phyloP scores from a whole-genome alignment of 2,329 filamentous ascomycete species.

The Fusarium sororula region DNA sequence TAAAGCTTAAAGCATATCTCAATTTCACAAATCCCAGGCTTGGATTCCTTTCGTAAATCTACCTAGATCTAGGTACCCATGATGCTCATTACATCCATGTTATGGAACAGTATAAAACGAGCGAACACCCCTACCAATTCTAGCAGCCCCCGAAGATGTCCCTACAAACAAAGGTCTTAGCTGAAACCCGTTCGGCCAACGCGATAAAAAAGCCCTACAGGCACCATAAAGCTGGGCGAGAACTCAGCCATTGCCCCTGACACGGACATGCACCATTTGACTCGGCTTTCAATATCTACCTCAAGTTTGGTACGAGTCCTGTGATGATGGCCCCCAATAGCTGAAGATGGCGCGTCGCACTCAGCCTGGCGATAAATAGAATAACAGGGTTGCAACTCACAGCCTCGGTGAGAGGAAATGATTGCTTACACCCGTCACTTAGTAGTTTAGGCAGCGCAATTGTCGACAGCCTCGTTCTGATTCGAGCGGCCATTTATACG shows the following conservation, averaged over 20 bases:
- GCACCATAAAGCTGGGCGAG: conserved; percentile 22
- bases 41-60: background rate
- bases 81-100: background rate
- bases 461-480: conserved; percentile 14
- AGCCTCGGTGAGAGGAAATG: conserved; percentile 6
- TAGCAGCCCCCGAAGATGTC: background rate
- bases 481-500: conserved; percentile 19
- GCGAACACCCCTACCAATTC: background rate
- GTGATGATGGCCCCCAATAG: conserved; percentile 18
- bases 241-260: conserved; percentile 29
- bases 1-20: background rate
- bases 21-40: background rate
- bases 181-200: conserved; percentile 2
- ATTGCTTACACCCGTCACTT: background rate
- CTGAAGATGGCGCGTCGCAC: background rate
- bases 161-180: background rate
- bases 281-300: conserved; percentile 18
- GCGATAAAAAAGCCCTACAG: conserved; percentile 9
- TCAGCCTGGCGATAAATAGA: background rate
- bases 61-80: background rate
- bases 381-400: background rate
- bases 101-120: background rate
- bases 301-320: conserved; percentile 15
- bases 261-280: conserved; percentile 17
- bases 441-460: conserved; percentile 14